Base-by-base conservation (phyloP, 2,329 filamentous ascomycete species). In the Aspergillus amoenus region DNA sequence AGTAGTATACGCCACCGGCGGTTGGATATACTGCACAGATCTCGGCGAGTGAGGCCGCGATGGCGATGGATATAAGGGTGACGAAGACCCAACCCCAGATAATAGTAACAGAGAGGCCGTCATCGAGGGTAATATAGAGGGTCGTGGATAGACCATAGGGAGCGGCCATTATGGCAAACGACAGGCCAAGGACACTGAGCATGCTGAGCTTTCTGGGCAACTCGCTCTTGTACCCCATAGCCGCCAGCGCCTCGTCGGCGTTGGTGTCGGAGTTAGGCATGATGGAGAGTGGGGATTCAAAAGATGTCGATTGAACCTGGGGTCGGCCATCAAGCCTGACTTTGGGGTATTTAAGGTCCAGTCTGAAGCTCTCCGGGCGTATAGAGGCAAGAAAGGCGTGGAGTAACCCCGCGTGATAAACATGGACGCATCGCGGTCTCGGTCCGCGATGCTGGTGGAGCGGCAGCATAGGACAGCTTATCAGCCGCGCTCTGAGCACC, bases 131-230 rank as follows among this genome's bases (percentile, higher is more conserved):
- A 68, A 89, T 87, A 73, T 84, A 86, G 59, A 90, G 78, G 1
- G 87, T 90, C 15, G 88, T 89, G 24, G 80, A 84, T 34, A 89
- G 77, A 34, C 87, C 87, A 62, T 86, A 88, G 0, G 86, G 86
- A 12, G 86, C 86, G 11, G 87, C 87, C 86, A 90, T 90, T 70
- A 91, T 90, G 49, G 87, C 88, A 68, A 90, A 90, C 42, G 86
- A 81, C 73, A 87, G 67, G 51, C 88, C 88, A 42, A 90, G 76
- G 24, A 90, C 84, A 66, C 84, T 87, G 66, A 89, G 72, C 86
- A 89, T 89, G 69, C 83, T 85, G 61, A 90, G 70, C 63, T 84
- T 86, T 58, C 87, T 80, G 13, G 87, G 86, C 42, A 90, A 69
- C 68, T 89, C 87, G 52, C 81, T 79, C 73, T 83, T 83, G 78